phyloP scores from a whole-genome alignment of 352 stramenopile genomes.

The Peronospora belbahrii region DNA sequence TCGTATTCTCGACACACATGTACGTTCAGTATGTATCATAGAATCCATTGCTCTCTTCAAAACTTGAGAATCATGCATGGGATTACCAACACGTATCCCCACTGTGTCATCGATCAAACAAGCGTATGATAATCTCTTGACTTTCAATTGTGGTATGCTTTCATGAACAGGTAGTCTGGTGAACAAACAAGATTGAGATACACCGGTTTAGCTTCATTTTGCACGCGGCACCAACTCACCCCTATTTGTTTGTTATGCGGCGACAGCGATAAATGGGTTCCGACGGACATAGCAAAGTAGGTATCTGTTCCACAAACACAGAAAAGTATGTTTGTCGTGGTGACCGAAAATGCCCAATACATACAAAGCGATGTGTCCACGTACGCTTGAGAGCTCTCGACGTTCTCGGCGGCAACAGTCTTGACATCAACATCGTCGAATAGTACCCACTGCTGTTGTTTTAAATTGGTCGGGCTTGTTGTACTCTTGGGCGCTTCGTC shows the following conservation, averaged over 20 bases:
- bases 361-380: slow-evolving; percentile 3
- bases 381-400: slow-evolving; percentile 50
- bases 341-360: neutral
- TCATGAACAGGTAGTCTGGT: too few species aligned
- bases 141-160: too few species aligned
- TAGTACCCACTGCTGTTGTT: slow-evolving; percentile 39
- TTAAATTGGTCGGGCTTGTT: neutral
- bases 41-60: too few species aligned
- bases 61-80: too few species aligned
- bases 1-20: too few species aligned
- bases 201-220: neutral
- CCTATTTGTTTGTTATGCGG: slow-evolving; percentile 2
- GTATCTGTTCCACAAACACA: slow-evolving; percentile 16
- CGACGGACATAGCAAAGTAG: slow-evolving; percentile 39
- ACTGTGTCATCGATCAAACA: too few species aligned
- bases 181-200: neutral
- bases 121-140: too few species aligned
- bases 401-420: slow-evolving; percentile 25
- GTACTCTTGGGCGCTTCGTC: slow-evolving; percentile 4
- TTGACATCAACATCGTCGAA: slow-evolving; percentile 53
- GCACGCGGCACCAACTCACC: neutral
- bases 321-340: neutral
- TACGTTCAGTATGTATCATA: too few species aligned
- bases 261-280: slow-evolving; percentile 21
- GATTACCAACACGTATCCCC: too few species aligned